Base-by-base conservation (phyloP, 148 eudicot genomes). In the Rhododendron williamsianum region DNA sequence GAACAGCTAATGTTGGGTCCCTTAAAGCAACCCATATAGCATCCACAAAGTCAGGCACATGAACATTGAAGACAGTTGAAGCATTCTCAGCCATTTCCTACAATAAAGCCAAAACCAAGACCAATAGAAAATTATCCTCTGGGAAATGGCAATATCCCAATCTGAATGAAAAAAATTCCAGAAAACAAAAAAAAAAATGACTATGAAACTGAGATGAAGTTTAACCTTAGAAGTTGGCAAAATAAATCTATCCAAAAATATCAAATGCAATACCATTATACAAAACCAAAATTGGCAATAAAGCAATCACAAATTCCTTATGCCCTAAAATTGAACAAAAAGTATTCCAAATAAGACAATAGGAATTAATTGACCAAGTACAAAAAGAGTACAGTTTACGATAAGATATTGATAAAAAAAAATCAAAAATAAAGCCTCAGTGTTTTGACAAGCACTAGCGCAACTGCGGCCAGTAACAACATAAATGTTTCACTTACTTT, bases 31-130 rank as follows among this genome's bases (percentile, higher is more conserved):
- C 91, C 99, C 99, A 96, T 81, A 96, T 95, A 76, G 98, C 94
- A 87, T 96, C 98, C 88, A 96, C 98, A 91, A 96, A 96, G 85
- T 90, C 95, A 25, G 98, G 92, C 81, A 96, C 98, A 72, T 96
- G 98, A 67, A 95, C 97, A 87, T 95, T 96, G 87, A 96, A 96
- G 46, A 95, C 98, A 76, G 99, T 96, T 41, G 99, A 93, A 85
- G 98, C 98, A 88, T 95, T 95, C 87, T 96, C 99, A n/a, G 99
- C 99, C 99, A 95, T 94, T 94, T 96, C 99, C 99, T 96, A 86
- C 86, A 89, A 87, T 43, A 87, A 51, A 74, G 45, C 36, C 38
- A 83, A 84, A 81, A 65, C 43, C 6, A 38, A 38, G 4, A 41
- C 45, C 3, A 10, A 21, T 84, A 84, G 49, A 30, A 67, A 46